These are phyloP conservation scores for Cucumis sativus DNA, from an alignment of 306 rosid genomes.

Conservation along the genomic window DNA sequence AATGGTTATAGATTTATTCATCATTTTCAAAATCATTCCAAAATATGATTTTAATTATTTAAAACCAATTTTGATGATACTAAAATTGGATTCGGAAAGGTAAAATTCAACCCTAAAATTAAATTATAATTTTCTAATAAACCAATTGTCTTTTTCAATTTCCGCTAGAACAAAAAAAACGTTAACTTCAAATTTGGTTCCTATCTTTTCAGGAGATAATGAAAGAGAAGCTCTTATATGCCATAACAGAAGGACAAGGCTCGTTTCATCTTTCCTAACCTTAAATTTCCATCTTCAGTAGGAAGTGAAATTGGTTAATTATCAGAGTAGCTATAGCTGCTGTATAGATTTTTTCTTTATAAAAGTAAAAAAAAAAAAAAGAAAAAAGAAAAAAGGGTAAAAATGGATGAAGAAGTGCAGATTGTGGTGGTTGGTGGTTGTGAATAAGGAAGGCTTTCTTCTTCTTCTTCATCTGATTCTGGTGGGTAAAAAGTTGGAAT, in stretches of 20 bases:
- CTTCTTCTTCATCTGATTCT: constrained; percentile 13
- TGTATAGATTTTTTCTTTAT: constrained; percentile 21
- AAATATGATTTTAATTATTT: not conserved
- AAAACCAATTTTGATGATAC: not conserved
- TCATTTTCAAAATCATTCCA: too few species aligned
- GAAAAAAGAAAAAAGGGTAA: not conserved
- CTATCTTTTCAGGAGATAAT: constrained; percentile 57
- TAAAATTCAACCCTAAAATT: too few species aligned
- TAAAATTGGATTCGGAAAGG: not conserved
- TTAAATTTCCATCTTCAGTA: not conserved
- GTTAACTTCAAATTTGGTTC: not conserved
- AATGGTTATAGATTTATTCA: too few species aligned
- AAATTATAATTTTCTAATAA: too few species aligned
- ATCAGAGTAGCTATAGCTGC: constrained; percentile 35
- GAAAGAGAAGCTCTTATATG: constrained; percentile 86
- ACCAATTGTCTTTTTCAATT: not conserved
- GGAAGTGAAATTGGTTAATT: constrained; percentile 55
- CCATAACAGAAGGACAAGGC: constrained; percentile 93
- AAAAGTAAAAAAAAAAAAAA: not conserved
- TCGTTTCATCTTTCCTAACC: constrained; percentile 88
- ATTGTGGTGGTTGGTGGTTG: constrained; percentile 13
- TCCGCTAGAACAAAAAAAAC: not conserved
- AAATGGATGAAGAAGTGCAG: constrained; percentile 22
- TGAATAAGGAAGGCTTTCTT: constrained; percentile 24
- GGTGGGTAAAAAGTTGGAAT: not conserved